Base-by-base conservation (phyloP, 148 eudicot genomes). In the Bassia scoparia region DNA sequence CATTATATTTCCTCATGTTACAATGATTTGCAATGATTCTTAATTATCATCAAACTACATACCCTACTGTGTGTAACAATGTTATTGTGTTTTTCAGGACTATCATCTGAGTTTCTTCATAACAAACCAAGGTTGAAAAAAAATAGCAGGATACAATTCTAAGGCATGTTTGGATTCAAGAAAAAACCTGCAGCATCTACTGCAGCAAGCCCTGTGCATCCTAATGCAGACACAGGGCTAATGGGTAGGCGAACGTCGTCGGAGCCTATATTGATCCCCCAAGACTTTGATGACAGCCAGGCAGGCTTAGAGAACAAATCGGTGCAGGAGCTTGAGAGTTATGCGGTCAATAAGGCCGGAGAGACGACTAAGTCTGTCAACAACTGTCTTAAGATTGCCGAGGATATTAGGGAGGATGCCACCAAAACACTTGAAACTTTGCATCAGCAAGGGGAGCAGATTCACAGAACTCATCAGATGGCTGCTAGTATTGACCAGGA, bases 371-470 rank as follows among this genome's bases (percentile, higher is more conserved):
- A 62, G 3, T 49, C 92, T 0, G 93, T 88, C 17, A 87, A 89
- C 75, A 91, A 87, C 56, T 89, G 97, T 62, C 76, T 89, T 62
- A 80, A 76, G 75, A 91, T 95, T 67, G 98, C 98, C 18, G 93
- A 88, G 82, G 96, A 89, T 58, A 91, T 91, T 14, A 86, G 91
- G 64, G 82, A 82, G 48, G 91, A 89, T 56, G 97, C 96, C 44
- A 66, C 88, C 0, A 75, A 74, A 79, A 95, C 98, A 0, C 88
- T 91, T 20, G 97, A 89, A 6, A 89, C 96, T 29, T 79, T 95
- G 83, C 96, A 95, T 79, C 86, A 88, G 67, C 98, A 95, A 74
- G 98, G 98, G 6, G 94, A 95, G 71, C 97, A 91, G 75, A 95
- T 91, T 71, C 80, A 87, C 21, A 81, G 96, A 74, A 91, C 98